Evolutionary conservation across 805 yeast genomes (phyloP), one percentile per base, ranked within the genome.

Genomic region (Candida nitratophila): DNA sequence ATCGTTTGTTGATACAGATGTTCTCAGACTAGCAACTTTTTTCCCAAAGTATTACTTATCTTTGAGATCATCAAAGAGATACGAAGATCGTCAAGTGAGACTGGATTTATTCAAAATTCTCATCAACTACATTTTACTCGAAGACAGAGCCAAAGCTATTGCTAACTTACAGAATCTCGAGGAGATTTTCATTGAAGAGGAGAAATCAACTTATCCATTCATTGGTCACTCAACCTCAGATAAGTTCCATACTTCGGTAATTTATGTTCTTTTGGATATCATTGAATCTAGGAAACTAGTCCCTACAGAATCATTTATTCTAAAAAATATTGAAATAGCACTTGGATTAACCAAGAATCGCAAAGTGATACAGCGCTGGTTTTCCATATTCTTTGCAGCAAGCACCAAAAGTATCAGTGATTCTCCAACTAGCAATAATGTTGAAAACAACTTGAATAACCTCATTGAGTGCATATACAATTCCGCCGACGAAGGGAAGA

Each of bases 11-110:
- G 10, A 10, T 6, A 24, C 10, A 7, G 10, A 24, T 24, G 27
- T 7, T 24, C 10, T 24, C 27, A 24, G 10, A 10, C 27, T 6
- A 10, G 27, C 27, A 6, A 24, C 6, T 24, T 64, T 63, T 48
- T 61, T 65, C 40, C 69, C 69, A 4, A 45, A 60, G 19, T 60
- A 63, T 41, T 65, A 64, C 42, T 56, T 54, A 20, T 41, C 59
- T 3, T 34, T 64, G 40, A 48, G 66, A 47, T 52, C 52, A 11
- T 55, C 61, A 10, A 20, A 49, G 0, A 50, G 47, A n/a, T 63
- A 59, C 38, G 33, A 42, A 20, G 50, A 59, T 43, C 24, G 29
- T n/a, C 39, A 37, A 4, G 37, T 55, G 11, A 49, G 67, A 40
- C 42, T 63, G 43, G 56, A 61, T 33, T 45, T 64, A 4, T 61